Percentiles rank a stretch among this genome's conserved stretches.
phyloP scores from a whole-genome alignment of 768 basidiomycete genomes.

The Amanita rubescens region DNA sequence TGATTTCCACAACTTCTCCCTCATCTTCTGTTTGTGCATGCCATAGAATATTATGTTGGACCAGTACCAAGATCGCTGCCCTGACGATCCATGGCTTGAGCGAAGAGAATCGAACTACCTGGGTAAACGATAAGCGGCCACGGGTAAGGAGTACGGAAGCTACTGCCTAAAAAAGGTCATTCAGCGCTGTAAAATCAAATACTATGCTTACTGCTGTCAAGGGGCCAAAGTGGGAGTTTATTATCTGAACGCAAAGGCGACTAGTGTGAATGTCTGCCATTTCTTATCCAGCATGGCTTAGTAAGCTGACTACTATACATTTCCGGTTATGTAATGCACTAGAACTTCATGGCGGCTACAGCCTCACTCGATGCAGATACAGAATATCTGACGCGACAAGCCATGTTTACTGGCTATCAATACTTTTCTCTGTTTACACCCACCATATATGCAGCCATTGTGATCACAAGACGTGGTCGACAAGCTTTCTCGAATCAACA shows the following conservation, averaged over 20 bases:
- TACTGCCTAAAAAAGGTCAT: slow-evolving; percentile 45
- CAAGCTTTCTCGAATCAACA: slow-evolving; percentile 51
- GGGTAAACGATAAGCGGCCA: slow-evolving; percentile 69
- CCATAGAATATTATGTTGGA: slow-evolving; percentile 92
- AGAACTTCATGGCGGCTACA: not conserved
- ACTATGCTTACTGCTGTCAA: slow-evolving; percentile 24
- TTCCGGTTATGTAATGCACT: not conserved
- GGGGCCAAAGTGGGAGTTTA: slow-evolving; percentile 52
- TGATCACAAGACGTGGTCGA: slow-evolving; percentile 48
- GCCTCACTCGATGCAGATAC: slow-evolving; percentile 29
- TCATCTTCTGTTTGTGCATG: slow-evolving; percentile 68
- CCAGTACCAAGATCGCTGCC: slow-evolving; percentile 65
- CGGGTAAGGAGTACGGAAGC: slow-evolving; percentile 67
- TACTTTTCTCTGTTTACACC: slow-evolving; percentile 55
- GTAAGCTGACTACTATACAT: no score
- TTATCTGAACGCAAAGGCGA: slow-evolving; percentile 48
- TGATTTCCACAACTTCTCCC: slow-evolving; percentile 74
- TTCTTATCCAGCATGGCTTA: no score
- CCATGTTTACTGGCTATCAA: slow-evolving; percentile 64
- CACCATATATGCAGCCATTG: slow-evolving; percentile 48
- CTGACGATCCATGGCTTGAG: slow-evolving; percentile 62
- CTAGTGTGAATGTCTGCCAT: slow-evolving; percentile 44
- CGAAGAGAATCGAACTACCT: slow-evolving; percentile 61
- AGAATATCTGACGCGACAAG: slow-evolving; percentile 57
- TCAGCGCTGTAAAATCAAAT: not conserved